A percentile compares a stretch with the other conserved stretches of the same genome.
These are phyloP conservation scores for Candida odintsovae DNA, from an alignment of 805 yeast genomes.

Conservation along the genomic window DNA sequence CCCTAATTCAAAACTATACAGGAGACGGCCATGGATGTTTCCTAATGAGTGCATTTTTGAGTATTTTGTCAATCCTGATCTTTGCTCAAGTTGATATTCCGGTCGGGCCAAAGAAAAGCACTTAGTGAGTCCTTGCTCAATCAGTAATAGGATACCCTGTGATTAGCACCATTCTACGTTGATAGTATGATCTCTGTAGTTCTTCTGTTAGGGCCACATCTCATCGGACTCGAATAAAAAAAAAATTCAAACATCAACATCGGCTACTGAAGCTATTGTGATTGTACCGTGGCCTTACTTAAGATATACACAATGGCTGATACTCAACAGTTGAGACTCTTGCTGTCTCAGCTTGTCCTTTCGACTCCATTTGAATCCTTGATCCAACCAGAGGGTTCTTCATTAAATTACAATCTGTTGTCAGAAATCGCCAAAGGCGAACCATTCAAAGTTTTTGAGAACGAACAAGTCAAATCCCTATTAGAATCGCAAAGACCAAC, in stretches of 20 bases:
- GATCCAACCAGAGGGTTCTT: conserved; percentile 1
- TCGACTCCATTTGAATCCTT: conserved; percentile 8
- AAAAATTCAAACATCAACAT: background rate
- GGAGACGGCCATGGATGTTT: background rate
- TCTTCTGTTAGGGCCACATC: background rate
- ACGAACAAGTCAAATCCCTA: conserved; percentile 2
- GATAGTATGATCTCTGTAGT: too few relatives aligned
- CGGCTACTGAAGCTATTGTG: background rate
- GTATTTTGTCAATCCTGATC: background rate
- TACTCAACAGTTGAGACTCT: conserved; percentile 2
- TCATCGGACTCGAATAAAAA: background rate
- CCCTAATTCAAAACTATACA: background rate
- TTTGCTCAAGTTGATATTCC: background rate
- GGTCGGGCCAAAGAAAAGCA: background rate
- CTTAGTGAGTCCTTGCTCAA: background rate
- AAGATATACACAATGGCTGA: background rate
- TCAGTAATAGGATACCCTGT: too few relatives aligned
- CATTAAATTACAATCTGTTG: conserved; percentile 11
- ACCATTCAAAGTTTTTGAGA: conserved; percentile 13
- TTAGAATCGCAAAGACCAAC: background rate
- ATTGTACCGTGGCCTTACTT: background rate
- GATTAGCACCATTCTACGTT: too few relatives aligned
- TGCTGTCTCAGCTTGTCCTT: conserved; percentile 7
- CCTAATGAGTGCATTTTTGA: background rate
- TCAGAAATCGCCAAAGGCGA: conserved; percentile 17